A percentile compares a stretch with the other conserved stretches of the same genome.
Evolutionary conservation across 2,329 filamentous ascomycete genomes (phyloP).

Genomic region (Alternaria infectoria): DNA sequence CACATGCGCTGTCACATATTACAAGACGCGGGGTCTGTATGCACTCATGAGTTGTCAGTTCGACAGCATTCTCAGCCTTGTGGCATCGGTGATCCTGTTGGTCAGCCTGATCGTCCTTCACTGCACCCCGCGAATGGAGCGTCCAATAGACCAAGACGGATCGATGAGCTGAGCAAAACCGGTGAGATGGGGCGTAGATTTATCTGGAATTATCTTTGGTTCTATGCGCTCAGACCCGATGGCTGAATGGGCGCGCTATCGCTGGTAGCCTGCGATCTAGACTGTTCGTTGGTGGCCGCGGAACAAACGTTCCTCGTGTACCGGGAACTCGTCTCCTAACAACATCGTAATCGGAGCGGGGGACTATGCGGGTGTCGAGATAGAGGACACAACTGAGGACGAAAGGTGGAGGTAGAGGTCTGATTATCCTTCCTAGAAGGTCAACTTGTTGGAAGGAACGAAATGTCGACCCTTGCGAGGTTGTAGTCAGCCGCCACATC

Average conservation of each 20-base stretch:
- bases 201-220: neutral
- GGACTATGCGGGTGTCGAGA: neutral
- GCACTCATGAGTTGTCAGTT: slow-evolving; percentile 8
- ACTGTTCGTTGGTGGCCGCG: neutral
- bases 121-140: neutral
- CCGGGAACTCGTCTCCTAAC: neutral
- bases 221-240: neutral
- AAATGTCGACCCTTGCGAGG: neutral
- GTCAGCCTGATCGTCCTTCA: slow-evolving; percentile 2
- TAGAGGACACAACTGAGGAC: neutral
- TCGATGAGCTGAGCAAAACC: neutral
- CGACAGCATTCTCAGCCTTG: neutral
- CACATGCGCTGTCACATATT: neutral
- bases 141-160: neutral
- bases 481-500: neutral
- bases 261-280: neutral
- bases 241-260: neutral
- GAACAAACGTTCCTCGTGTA: neutral
- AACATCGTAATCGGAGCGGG: neutral
- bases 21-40: neutral
- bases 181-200: slow-evolving; percentile 3
- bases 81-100: neutral
- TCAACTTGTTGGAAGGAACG: neutral
- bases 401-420: accelerated
- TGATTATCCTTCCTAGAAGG: neutral